These are phyloP conservation scores for Coniosporium uncinatum DNA, from an alignment of 2,329 filamentous ascomycete species.

Conservation along the genomic window DNA sequence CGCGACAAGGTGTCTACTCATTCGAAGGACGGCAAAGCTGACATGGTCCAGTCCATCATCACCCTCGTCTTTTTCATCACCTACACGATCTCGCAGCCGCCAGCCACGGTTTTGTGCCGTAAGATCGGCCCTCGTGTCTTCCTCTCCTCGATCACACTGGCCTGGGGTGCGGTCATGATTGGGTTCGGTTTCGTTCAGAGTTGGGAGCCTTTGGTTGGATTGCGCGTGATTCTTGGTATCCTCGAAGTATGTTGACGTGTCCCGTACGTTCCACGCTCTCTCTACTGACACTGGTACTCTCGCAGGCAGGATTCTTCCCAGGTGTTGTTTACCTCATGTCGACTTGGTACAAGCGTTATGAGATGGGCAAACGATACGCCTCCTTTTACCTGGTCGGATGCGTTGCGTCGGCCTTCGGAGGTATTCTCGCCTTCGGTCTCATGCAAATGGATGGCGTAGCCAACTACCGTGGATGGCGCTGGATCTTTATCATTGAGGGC, in stretches of 20 bases:
- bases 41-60: conserved; percentile 44
- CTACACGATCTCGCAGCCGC: conserved; percentile 34
- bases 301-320: conserved; percentile 25
- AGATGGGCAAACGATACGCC: conserved; percentile 65
- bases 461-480: conserved; percentile 36
- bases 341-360: conserved; percentile 46
- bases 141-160: conserved; percentile 22
- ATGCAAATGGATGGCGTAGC: conserved; percentile 57
- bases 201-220: conserved; percentile 25
- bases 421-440: conserved; percentile 65
- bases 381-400: conserved; percentile 65
- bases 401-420: conserved; percentile 58
- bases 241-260: conserved; percentile 19
- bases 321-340: conserved; percentile 38
- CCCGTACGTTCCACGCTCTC: too few relatives aligned
- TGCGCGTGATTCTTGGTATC: conserved; percentile 30
- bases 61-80: conserved; percentile 44
- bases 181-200: conserved; percentile 31
- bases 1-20: neutral
- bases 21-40: conserved; percentile 6
- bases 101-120: conserved; percentile 30
- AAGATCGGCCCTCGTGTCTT: conserved; percentile 31
- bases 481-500: conserved; percentile 39
- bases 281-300: too few relatives aligned
- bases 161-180: conserved; percentile 37